phyloP scores from a whole-genome alignment of 2,329 filamentous ascomycete genomes.

The Seiridium cupressi region DNA sequence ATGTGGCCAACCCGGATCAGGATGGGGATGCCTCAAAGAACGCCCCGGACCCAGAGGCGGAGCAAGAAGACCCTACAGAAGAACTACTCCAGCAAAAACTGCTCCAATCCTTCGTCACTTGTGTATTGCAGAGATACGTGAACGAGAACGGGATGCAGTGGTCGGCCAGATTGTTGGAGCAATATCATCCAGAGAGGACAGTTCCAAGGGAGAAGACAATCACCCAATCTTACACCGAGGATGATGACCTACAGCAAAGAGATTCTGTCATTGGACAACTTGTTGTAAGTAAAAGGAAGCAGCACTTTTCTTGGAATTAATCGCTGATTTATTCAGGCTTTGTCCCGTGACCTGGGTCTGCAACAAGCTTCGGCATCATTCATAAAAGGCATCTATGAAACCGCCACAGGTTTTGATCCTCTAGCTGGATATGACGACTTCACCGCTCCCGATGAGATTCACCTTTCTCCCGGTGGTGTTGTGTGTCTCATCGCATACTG shows the following conservation, averaged over 20 bases:
- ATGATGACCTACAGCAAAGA: constrained; percentile 58
- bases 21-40: constrained; percentile 53
- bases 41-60: constrained; percentile 62
- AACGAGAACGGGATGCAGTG: constrained; percentile 59
- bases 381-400: constrained; percentile 42
- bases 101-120: constrained; percentile 75
- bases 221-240: constrained; percentile 62
- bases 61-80: constrained; percentile 55
- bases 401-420: constrained; percentile 41
- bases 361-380: constrained; percentile 42
- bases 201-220: constrained; percentile 61
- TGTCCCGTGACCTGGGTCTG: constrained; percentile 62
- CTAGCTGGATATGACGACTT: constrained; percentile 46
- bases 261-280: constrained; percentile 71
- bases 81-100: constrained; percentile 60
- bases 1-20: constrained; percentile 53
- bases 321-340: constrained; percentile 41
- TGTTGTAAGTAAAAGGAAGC: constrained; percentile 47
- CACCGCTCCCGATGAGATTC: constrained; percentile 48
- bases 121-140: constrained; percentile 72
- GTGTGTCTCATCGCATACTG: constrained; percentile 61
- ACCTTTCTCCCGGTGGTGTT: constrained; percentile 57
- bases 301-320: constrained; percentile 1
- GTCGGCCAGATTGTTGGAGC: constrained; percentile 66
- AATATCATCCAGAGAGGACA: constrained; percentile 61